Evolutionary conservation across 1,139 yeast genomes (phyloP), one percentile per base, ranked within the genome.

Genomic region (Debaryomyces udenii): DNA sequence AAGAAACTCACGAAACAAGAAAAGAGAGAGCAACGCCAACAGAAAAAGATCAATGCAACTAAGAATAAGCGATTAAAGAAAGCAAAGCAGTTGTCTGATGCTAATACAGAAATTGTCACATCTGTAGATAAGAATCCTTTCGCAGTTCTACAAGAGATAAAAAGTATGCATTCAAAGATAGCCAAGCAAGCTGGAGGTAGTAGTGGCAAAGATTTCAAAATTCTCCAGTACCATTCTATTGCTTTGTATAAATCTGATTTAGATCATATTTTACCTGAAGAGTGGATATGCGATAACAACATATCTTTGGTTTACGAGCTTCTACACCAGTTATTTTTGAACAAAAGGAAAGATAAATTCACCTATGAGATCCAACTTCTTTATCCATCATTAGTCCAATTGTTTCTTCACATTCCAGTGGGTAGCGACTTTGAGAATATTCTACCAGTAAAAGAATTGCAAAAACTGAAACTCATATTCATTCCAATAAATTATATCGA

Each of bases 261-360:
- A 29, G 62, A 60, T 24, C 70, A 62, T 42, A 49, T 71, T 0
- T 44, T 68, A 20, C 76, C 77, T 0, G 86, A 78, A 23, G 85
- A 83, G 53, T 86, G 94, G 94, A 63, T 86, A 24, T 83, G 81
- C 52, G 94, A 86, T 53, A 83, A 83, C 52, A 80, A 83, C 48
- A 75, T 86, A 28, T 68, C 86, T 1, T 77, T 85, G 44, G 61
- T 83, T 17, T 85, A 74, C 57, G 90, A 83, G 55, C 70, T 76
- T 47, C 60, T 86, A 34, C 48, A 38, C 29, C 58, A 51, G 39
- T 50, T 49, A 17, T 62, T 50, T 35, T 41, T 52, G 15, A 31
- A 39, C 15, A 42, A 40, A 48, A 42, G 48, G 41, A 31, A 40
- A 2, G 33, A 33, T 6, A 40, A 45, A 2, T 56, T 51, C 40